A percentile compares a stretch with the other conserved stretches of the same genome.
These are phyloP conservation scores for Termitomyces sp. DNA, from an alignment of 768 basidiomycete species.

Conservation along the genomic window DNA sequence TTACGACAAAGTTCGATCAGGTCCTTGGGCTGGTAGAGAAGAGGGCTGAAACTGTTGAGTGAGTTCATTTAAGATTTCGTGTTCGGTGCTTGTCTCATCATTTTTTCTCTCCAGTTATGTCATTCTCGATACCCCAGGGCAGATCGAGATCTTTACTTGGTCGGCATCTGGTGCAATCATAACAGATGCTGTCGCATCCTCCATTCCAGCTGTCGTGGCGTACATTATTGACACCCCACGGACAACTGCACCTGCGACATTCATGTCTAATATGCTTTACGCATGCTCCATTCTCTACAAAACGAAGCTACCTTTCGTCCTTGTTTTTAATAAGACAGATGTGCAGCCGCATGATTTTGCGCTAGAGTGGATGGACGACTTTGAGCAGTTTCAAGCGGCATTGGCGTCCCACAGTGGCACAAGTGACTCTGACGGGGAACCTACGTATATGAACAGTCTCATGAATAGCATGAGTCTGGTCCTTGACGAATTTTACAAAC, in stretches of 20 bases:
- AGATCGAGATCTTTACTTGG: conserved; percentile 99
- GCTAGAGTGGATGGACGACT: conserved; percentile 97
- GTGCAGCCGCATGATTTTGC: conserved; percentile 88
- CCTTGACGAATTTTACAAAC: conserved; percentile 96
- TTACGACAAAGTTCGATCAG: conserved; percentile 99
- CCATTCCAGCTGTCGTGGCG: conserved; percentile 91
- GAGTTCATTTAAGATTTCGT: conserved; percentile 23
- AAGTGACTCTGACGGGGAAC: conserved; percentile 79
- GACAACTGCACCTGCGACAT: conserved; percentile 91
- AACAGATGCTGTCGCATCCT: conserved; percentile 92
- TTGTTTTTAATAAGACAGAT: conserved; percentile 99
- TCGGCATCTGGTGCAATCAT: conserved; percentile 98
- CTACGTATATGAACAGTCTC: conserved; percentile 96
- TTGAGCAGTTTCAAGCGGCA: conserved; percentile 90
- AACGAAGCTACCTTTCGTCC: conserved; percentile 92
- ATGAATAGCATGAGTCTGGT: conserved; percentile 99
- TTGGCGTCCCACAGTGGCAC: conserved; percentile 65
- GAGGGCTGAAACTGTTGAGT: conserved; percentile 85
- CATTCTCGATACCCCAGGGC: conserved; percentile 95
- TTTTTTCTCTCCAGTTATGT: conserved; percentile 58
- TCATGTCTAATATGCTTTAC: conserved; percentile 99
- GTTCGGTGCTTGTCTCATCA: background rate
- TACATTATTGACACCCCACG: conserved; percentile 98
- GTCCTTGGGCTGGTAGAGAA: conserved; percentile 91
- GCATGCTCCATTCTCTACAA: conserved; percentile 99